Evolutionary conservation across 805 yeast species (phyloP).

Genomic region (Candida krabiensis): DNA sequence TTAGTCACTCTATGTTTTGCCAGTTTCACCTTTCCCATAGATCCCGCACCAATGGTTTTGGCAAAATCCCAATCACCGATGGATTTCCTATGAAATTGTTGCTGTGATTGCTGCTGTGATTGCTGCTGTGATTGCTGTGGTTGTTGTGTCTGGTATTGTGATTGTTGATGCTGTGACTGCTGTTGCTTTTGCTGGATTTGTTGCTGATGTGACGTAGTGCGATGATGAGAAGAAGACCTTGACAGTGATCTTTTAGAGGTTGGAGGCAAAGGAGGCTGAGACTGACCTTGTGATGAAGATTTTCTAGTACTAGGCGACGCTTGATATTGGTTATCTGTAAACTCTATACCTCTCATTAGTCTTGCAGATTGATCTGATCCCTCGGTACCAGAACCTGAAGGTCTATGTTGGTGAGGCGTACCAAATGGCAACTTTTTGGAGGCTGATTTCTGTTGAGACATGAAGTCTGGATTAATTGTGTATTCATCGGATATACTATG

Average conservation of each 20-base stretch:
- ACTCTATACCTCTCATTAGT: slow-evolving; percentile 29
- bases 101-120: slow-evolving; percentile 21
- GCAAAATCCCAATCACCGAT: slow-evolving; percentile 97
- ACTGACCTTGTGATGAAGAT: slow-evolving; percentile 4
- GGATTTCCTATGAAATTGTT: slow-evolving; percentile 76
- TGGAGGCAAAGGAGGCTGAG: slow-evolving; percentile 23
- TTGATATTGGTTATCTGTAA: slow-evolving; percentile 13
- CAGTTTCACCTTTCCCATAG: slow-evolving; percentile 97
- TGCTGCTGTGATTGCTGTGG: slow-evolving; percentile 12
- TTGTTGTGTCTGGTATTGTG: slow-evolving; percentile 8
- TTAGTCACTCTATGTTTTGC: slow-evolving; percentile 82
- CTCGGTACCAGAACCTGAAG: slow-evolving; percentile 11
- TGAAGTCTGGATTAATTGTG: slow-evolving; percentile 20
- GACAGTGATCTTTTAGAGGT: slow-evolving; percentile 13
- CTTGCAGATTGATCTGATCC: slow-evolving; percentile 10
- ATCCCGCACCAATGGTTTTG: slow-evolving; percentile 96
- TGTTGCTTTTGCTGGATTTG: slow-evolving; percentile 9
- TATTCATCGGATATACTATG: slow-evolving; percentile 25
- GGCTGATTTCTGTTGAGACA: slow-evolving; percentile 18
- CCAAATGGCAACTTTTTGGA: slow-evolving; percentile 19
- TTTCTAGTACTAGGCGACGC: slow-evolving; percentile 13
- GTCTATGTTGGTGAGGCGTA: slow-evolving; percentile 19
- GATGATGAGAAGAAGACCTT: slow-evolving; percentile 16
- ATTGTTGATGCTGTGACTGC: slow-evolving; percentile 8
- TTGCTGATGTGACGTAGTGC: slow-evolving; percentile 4